Conservation (phyloP, 208 protist genomes). For the Wallacemonas rigidus region DNA sequence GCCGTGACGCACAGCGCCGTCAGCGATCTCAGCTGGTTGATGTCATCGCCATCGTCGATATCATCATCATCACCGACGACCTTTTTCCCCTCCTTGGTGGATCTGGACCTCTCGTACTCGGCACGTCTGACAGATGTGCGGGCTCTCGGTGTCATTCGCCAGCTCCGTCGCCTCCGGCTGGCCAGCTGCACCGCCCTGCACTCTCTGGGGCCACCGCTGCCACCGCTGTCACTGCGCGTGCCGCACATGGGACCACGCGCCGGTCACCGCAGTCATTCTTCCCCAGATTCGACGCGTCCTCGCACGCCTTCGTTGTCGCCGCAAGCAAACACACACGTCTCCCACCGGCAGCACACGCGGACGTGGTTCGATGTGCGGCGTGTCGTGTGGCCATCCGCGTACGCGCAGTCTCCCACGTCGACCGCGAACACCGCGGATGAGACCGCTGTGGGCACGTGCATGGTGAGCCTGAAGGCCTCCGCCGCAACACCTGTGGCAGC, state of each 20-base stretch:
- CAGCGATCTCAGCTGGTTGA: background rate
- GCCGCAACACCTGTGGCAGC: background rate
- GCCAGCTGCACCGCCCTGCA: background rate
- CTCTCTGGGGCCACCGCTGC: background rate
- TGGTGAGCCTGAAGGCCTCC: background rate
- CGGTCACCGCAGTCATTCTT: too few species aligned
- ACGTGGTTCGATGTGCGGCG: background rate
- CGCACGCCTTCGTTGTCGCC: too few species aligned
- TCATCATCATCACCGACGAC: background rate
- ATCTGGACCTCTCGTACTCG: slow-evolving; percentile 8
- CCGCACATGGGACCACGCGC: too few species aligned
- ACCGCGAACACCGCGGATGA: background rate
- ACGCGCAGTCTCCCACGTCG: background rate
- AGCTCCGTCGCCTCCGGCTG: slow-evolving; percentile 4
- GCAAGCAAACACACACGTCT: too few species aligned
- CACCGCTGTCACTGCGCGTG: too few species aligned
- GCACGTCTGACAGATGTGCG: slow-evolving; percentile 2
- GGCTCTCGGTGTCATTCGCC: slow-evolving; percentile 1
- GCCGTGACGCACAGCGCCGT: slow-evolving; percentile 11
- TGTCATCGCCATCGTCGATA: background rate
- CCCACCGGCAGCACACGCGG: background rate
- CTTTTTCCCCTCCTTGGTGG: slow-evolving; percentile 1
- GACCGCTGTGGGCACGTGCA: background rate
- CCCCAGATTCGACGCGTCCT: too few species aligned
- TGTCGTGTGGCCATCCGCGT: background rate